Conservation (phyloP, 148 eudicot genomes). For the Linanthus parryae region DNA sequence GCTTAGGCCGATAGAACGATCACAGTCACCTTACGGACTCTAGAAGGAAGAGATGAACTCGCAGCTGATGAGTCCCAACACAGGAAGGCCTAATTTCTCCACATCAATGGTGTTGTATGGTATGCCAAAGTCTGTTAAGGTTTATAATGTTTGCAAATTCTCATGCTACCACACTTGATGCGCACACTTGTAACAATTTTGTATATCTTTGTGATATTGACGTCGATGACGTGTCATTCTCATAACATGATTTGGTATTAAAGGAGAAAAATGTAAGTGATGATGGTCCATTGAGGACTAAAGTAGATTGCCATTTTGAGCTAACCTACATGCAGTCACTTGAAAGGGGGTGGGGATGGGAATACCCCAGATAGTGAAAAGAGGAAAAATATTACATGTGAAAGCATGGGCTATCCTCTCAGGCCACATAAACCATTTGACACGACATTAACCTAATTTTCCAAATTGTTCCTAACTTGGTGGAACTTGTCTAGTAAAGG, state of each 20-base stretch:
- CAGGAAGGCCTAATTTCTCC: too few relatives aligned
- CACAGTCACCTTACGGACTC: too few relatives aligned
- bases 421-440: conserved; percentile 9
- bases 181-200: neutral
- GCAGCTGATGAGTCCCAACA: too few relatives aligned
- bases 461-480: neutral
- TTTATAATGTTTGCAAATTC: too few relatives aligned
- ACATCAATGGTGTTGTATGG: too few relatives aligned
- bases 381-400: conserved; percentile 23
- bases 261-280: neutral
- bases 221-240: neutral
- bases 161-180: too few relatives aligned
- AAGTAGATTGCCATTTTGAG: neutral
- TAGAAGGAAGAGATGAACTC: too few relatives aligned
- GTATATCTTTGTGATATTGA: neutral
- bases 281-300: neutral
- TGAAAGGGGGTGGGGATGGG: conserved; percentile 8
- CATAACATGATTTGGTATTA: too few relatives aligned
- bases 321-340: conserved; percentile 2
- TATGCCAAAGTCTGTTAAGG: too few relatives aligned
- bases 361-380: conserved; percentile 10
- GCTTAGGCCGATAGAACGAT: too few relatives aligned
- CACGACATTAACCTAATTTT: conserved; percentile 12
- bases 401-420: conserved; percentile 5
- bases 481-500: neutral